These are phyloP conservation scores for Avena atlantica DNA, from an alignment of 176 grass and related monocot genomes.

Conservation along the genomic window DNA sequence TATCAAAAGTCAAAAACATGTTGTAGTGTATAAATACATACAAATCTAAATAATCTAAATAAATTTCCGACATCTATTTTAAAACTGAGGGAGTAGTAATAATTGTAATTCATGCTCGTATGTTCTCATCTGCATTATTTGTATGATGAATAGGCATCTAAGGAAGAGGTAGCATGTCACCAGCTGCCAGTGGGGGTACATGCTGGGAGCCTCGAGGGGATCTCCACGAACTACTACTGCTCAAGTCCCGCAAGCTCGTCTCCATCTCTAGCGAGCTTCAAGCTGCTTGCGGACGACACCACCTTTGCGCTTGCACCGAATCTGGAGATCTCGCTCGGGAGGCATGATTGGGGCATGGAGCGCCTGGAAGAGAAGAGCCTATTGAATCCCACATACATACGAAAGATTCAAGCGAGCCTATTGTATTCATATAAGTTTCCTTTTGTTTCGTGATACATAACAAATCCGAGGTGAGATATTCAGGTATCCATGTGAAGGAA, in stretches of 20 bases:
- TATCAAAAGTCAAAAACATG: no score
- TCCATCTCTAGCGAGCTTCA: constrained; percentile 43
- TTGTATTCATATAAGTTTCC: no score
- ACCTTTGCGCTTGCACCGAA: constrained; percentile 38
- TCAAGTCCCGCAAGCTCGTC: constrained; percentile 49
- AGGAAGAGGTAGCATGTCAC: constrained; percentile 38
- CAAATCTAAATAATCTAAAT: no score
- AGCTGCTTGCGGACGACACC: constrained; percentile 40
- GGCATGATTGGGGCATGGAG: constrained; percentile 63
- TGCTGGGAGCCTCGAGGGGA: constrained; percentile 8
- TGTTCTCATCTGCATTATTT: background rate
- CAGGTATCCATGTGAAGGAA: no score
- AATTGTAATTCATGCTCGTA: background rate
- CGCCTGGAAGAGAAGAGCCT: constrained; percentile 42
- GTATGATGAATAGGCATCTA: constrained; percentile 34
- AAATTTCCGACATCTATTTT: no score
- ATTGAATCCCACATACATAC: no score
- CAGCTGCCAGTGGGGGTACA: constrained; percentile 31
- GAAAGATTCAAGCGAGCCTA: no score
- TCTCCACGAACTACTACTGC: constrained; percentile 25
- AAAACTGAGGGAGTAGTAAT: no score
- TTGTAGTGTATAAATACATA: no score
- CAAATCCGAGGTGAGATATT: no score
- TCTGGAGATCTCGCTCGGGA: constrained; percentile 88
- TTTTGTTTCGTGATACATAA: no score